Evolutionary conservation across 2,329 filamentous ascomycete species (phyloP), one percentile per base, ranked within the genome.

Genomic region (Aspergillus fijiensis): DNA sequence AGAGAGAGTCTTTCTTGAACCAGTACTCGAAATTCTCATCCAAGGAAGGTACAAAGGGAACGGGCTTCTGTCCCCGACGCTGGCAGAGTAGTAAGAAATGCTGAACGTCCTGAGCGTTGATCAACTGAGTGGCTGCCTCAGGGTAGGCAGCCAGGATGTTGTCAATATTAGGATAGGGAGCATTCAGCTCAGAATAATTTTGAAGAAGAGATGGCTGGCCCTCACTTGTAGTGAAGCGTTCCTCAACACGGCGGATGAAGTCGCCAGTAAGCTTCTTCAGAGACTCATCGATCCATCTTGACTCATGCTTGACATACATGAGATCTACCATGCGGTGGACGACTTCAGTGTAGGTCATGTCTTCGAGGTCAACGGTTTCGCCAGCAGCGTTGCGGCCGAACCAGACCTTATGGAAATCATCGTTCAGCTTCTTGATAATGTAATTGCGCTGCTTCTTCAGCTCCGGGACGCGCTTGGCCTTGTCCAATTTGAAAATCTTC

Each of bases 1-100:
- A 99, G 7, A 99, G 85, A 1, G 95, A 99, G 77, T 99, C 95
- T 82, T 99, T 99, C 87, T 99, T 99, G 89, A 99, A 99, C 82
- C 92, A 99, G 80, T 96, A 96, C 75, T 99, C 95, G 67, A 99
- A 99, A 74, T 94, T 96, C 64, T 96, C 92, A 70, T 99, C 95
- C 23, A 99, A 84, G n/a, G 90, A 84, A 5, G 95, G 95, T 31
- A 99, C 93, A 74, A 99, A 99, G 0, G 94, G 95, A 29, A 96
- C 91, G 2, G 95, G 95, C 84, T 99, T 99, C 82, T 99, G 95
- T 47, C 89, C 89, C 51, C 90, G 91, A 42, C 92, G 89, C 79
- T 95, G 89, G 83, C 93, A 98, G 49, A 99, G 87, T 35, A 96
- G 84, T 57, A 99, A 79, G 84, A 99, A 98, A 79, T 98, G 90